Conservation (phyloP, 805 yeast species). For the Saccharomycopsis guyanensis region DNA sequence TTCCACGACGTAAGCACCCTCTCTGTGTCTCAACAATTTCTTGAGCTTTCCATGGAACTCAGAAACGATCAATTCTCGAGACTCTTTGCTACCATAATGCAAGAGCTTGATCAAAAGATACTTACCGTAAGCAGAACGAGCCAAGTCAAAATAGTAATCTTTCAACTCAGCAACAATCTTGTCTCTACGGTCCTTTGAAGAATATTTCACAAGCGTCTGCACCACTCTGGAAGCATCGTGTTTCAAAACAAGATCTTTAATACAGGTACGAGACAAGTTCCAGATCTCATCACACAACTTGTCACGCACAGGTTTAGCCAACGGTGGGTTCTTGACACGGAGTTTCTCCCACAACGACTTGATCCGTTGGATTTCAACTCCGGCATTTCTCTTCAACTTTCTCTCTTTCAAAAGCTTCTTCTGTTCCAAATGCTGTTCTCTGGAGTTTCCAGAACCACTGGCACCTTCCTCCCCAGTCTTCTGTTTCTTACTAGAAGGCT, state of each 20-base stretch:
- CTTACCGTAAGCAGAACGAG: conserved; percentile 91
- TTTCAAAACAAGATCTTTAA: conserved; percentile 80
- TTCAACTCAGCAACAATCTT: conserved; percentile 58
- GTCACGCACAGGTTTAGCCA: conserved; percentile 69
- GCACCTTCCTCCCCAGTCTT: conserved; percentile 27
- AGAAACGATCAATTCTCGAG: conserved; percentile 65
- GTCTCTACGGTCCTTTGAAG: conserved; percentile 71
- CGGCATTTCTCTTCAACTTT: conserved; percentile 82
- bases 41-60: conserved; percentile 88
- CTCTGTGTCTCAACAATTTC: conserved; percentile 91
- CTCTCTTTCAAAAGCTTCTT: conserved; percentile 71
- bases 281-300: conserved; percentile 78
- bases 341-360: conserved; percentile 86
- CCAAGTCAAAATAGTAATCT: conserved; percentile 55
- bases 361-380: conserved; percentile 74
- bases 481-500: conserved; percentile 27
- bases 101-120: conserved; percentile 79
- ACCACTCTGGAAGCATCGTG: conserved; percentile 96
- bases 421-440: conserved; percentile 77
- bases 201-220: conserved; percentile 85
- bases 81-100: conserved; percentile 84
- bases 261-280: conserved; percentile 68
- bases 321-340: conserved; percentile 75
- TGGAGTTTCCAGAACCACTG: conserved; percentile 45
- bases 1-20: conserved; percentile 96